Evolutionary conservation across 2,329 filamentous ascomycete genomes (phyloP).

Genomic region (Penicillium sp.): DNA sequence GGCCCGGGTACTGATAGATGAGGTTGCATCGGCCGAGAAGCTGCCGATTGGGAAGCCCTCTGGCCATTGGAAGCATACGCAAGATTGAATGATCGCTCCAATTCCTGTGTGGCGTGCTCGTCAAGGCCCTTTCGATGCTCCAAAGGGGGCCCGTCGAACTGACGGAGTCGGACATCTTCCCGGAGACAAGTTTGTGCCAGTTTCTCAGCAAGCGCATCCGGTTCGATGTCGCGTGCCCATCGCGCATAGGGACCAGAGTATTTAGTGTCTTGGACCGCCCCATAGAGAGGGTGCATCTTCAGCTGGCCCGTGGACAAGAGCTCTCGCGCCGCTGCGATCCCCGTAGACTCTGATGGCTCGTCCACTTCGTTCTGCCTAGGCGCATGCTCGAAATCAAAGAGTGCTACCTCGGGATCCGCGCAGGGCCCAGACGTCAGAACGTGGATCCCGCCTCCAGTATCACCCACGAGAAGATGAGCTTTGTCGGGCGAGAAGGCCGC

Average conservation of each 20-base stretch:
- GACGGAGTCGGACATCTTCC: conserved; percentile 31
- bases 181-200: conserved; percentile 30
- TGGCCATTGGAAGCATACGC: conserved; percentile 35
- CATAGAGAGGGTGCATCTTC: conserved; percentile 39
- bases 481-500: conserved; percentile 61
- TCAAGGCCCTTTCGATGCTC: conserved; percentile 28
- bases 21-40: background rate
- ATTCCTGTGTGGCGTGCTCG: conserved; percentile 13
- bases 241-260: conserved; percentile 47
- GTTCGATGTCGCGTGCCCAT: conserved; percentile 39
- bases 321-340: conserved; percentile 33
- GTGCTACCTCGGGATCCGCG: conserved; percentile 20
- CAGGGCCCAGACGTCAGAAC: conserved; percentile 49
- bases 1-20: background rate
- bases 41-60: background rate
- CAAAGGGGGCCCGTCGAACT: conserved; percentile 34
- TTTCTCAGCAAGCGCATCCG: conserved; percentile 23
- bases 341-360: conserved; percentile 2
- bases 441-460: conserved; percentile 60
- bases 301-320: conserved; percentile 41
- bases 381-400: conserved; percentile 21
- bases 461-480: conserved; percentile 61
- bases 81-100: conserved; percentile 30
- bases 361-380: background rate
- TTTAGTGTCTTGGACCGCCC: conserved; percentile 44